These are phyloP conservation scores for Verticillium zaregamsianum DNA, from an alignment of 2,329 filamentous ascomycete genomes.

Conservation along the genomic window DNA sequence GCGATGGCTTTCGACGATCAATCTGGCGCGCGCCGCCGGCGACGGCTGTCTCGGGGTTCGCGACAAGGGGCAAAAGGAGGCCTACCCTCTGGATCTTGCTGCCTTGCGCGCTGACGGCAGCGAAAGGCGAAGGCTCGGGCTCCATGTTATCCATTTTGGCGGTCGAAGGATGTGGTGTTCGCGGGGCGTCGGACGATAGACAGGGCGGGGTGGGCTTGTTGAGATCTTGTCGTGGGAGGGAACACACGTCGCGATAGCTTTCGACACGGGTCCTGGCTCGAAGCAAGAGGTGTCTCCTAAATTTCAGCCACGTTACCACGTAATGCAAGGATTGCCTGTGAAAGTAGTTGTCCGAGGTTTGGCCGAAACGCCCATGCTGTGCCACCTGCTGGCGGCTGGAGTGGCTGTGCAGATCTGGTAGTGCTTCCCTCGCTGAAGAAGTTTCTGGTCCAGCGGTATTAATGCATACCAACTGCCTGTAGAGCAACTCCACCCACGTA, in stretches of 20 bases:
- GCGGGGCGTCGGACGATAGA: not conserved
- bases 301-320: not conserved
- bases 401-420: not conserved
- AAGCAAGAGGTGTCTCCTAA: not conserved
- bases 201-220: not conserved
- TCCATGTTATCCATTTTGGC: constrained; percentile 76
- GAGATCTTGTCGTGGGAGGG: not conserved
- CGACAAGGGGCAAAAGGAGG: constrained; percentile 1
- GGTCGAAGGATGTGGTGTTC: not conserved
- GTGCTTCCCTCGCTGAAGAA: too few species aligned
- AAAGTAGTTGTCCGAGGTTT: not conserved
- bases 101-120: constrained; percentile 82
- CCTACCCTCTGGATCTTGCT: constrained; percentile 68
- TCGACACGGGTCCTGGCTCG: not conserved
- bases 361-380: not conserved
- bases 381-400: not conserved
- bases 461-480: not conserved
- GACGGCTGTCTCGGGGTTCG: not conserved
- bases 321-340: not conserved
- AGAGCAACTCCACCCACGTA: too few species aligned
- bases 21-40: not conserved
- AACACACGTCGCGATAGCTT: not conserved
- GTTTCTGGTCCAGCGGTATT: too few species aligned
- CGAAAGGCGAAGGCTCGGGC: constrained; percentile 87
- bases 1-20: constrained; percentile 3